A percentile compares a stretch with the other conserved stretches of the same genome.
phyloP scores from a whole-genome alignment of 73 alveolate genomes.

The Urostyla sp. region DNA sequence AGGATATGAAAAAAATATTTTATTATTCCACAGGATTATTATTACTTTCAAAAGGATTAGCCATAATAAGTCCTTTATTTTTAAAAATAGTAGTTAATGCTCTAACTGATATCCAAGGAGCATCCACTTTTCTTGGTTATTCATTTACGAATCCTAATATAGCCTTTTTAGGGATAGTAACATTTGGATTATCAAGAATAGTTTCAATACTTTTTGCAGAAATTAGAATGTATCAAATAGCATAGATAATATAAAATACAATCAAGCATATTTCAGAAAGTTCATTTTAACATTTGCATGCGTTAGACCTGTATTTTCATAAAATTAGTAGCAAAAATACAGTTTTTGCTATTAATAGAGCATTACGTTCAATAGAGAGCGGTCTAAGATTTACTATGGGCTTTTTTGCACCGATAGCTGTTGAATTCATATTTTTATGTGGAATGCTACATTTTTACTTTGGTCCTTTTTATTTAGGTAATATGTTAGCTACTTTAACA shows the following conservation, averaged over 20 bases:
- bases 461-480: conserved; percentile 71
- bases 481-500: conserved; percentile 70
- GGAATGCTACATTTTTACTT: conserved; percentile 72
- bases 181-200: conserved; percentile 65
- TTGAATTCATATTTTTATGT: conserved; percentile 69
- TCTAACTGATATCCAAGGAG: conserved; percentile 40
- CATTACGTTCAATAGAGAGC: conserved; percentile 69
- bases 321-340: conserved; percentile 70
- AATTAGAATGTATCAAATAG: conserved; percentile 48
- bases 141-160: conserved; percentile 3
- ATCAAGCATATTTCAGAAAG: conserved; percentile 52
- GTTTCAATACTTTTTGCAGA: conserved; percentile 62
- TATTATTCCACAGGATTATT: conserved; percentile 45
- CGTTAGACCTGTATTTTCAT: conserved; percentile 73
- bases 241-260: conserved; percentile 59
- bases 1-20: conserved; percentile 21
- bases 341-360: conserved; percentile 72
- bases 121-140: too few relatives aligned
- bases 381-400: conserved; percentile 65
- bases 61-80: conserved; percentile 68
- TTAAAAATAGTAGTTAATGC: conserved; percentile 75
- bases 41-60: conserved; percentile 52
- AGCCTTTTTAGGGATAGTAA: conserved; percentile 47
- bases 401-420: conserved; percentile 66
- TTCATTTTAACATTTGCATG: conserved; percentile 67